A percentile compares a stretch with the other conserved stretches of the same genome.
Evolutionary conservation across 2,329 filamentous ascomycete genomes (phyloP).

Genomic region (Aspergillus aculeatus): DNA sequence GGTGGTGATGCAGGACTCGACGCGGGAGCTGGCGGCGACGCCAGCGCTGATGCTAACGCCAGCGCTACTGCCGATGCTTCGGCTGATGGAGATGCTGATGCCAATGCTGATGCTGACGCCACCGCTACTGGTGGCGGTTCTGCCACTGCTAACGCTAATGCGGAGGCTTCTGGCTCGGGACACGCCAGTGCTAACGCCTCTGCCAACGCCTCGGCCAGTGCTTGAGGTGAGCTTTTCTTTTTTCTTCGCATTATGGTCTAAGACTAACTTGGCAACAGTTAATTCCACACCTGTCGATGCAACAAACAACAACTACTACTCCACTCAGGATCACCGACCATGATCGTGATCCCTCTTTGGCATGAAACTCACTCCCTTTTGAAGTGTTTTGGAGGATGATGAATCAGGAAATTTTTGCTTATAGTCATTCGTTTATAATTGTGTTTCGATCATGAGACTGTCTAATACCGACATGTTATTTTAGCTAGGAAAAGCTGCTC

Average conservation of each 20-base stretch:
- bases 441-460: neutral
- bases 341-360: neutral
- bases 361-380: neutral
- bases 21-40: neutral
- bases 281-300: neutral
- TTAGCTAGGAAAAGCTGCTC: neutral
- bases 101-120: constrained; percentile 5
- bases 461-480: neutral
- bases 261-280: neutral
- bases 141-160: constrained; percentile 10
- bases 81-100: constrained; percentile 1
- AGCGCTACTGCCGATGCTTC: constrained; percentile 1
- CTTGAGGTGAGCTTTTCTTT: neutral
- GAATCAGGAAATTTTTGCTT: neutral
- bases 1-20: neutral
- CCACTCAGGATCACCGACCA: neutral
- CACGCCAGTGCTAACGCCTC: neutral
- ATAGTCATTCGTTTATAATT: neutral
- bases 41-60: constrained; percentile 3
- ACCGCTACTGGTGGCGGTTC: constrained; percentile 1
- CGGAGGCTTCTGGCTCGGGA: constrained; percentile 5
- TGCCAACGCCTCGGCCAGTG: neutral
- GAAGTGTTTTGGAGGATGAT: neutral
- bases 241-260: neutral
- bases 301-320: neutral